Evolutionary conservation across 176 grass and related monocot genomes (phyloP), one percentile per base, ranked within the genome.

Genomic region (Ananas comosus): DNA sequence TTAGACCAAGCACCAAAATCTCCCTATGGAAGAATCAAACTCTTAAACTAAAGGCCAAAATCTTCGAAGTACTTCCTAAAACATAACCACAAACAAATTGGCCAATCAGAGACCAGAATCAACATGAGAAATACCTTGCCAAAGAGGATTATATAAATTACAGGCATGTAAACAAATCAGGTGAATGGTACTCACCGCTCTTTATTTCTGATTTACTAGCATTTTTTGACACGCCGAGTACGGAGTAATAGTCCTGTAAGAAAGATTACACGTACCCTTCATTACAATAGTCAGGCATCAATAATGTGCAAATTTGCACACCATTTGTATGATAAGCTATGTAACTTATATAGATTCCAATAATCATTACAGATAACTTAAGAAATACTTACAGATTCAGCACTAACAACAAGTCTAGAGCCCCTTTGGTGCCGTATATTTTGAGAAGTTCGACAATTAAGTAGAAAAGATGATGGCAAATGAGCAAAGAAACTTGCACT

Each of bases 171-270:
- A 56, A 17, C 13, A 65, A 78, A 10, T 67, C 69, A 69, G 18
- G 11, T 24, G 70, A 78, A 70, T 23, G 69, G 70, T 74, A 93
- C 89, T 65, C 48, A 90, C 94, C 87, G 58, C 87, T 93, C 72
- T 93, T 99, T 65, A 99, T 99, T 93, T 99, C 94, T 70, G 94
- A 93, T 88, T 91, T 99, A 75, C 94, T 99, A 67, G 94, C 64
- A 88, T 99, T 99, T 82, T 80, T 99, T 64, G 94, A 93, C 50
- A 99, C 89, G 19, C 87, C 94, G 75, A 99, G 84, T 67, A 90
- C 33, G 61, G 84, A 86, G 82, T 99, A 99, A 69, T 83, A 99
- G 86, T 99, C 94, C 94, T 99, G 87, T 57, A 73, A 79, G 81
- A 70, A 51, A 80, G 21, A 72, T 66, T 12, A 13, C 18, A 64